Percentiles rank a stretch among this genome's conserved stretches.
These are phyloP conservation scores for Drechslera avenae DNA, from an alignment of 2,329 filamentous ascomycete species.

Conservation along the genomic window DNA sequence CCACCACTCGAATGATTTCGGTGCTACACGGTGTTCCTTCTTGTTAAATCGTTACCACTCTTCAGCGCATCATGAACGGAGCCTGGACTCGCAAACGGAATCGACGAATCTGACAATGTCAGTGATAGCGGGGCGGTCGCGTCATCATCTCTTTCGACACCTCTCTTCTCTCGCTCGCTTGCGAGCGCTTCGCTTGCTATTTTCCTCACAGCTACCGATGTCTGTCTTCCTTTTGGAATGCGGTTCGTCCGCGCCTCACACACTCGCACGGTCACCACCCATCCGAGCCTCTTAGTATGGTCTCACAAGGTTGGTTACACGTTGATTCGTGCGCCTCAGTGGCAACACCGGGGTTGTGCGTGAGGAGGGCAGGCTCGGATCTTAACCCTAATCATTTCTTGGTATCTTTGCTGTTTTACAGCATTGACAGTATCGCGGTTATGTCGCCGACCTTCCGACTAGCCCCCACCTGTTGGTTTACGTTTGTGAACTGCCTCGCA, in stretches of 20 bases:
- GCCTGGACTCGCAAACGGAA: conserved; percentile 12
- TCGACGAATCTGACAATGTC: conserved; percentile 38
- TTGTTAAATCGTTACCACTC: conserved; percentile 2
- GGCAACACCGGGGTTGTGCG: conserved; percentile 39
- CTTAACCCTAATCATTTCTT: conserved; percentile 93
- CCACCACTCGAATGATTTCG: conserved; percentile 24
- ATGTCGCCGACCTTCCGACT: conserved; percentile 74
- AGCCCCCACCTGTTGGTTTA: conserved; percentile 38
- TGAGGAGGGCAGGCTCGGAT: conserved; percentile 75
- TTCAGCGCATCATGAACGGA: conserved; percentile 16
- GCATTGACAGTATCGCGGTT: conserved; percentile 47
- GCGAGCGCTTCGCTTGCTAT: conserved; percentile 65
- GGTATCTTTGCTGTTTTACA: conserved; percentile 60
- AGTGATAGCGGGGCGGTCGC: conserved; percentile 29
- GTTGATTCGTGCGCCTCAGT: conserved; percentile 45
- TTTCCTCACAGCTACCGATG: conserved; percentile 79
- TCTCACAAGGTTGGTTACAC: conserved; percentile 57
- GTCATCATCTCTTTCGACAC: conserved; percentile 27
- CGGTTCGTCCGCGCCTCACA: conserved; percentile 54
- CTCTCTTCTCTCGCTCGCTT: conserved; percentile 43
- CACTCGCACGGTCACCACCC: conserved; percentile 53
- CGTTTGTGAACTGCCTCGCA: conserved; percentile 24
- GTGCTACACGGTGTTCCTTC: conserved; percentile 19
- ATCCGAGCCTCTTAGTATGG: conserved; percentile 65
- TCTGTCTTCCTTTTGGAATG: conserved; percentile 68